Evolutionary conservation across 352 stramenopile species (phyloP), one percentile per base, ranked within the genome.

Genomic region (Peronospora belbahrii): DNA sequence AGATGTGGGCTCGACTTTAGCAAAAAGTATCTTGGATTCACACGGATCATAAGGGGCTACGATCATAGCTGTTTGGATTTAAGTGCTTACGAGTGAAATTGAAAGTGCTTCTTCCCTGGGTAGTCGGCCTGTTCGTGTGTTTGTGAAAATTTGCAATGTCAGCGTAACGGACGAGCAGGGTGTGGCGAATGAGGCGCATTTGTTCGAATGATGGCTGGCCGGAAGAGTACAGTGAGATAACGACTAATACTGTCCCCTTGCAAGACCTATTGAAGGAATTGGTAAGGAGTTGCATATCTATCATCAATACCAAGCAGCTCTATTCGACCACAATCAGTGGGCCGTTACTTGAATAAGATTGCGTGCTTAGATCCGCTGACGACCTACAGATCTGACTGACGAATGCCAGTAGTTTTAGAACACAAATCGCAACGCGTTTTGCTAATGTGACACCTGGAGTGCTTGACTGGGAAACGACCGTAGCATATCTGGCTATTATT

Each of bases 171-270:
- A n/a, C 24, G 14, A 39, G 33, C 7, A 23, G 24, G 24, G 37
- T 14, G 14, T 28, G n/a, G 4, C 18, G 19, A 25, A 13, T 28
- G 28, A 31, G 27, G 35, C 3, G 34, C 40, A 48, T 33, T 59
- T 59, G 43, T 59, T 64, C 49, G 49, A 55, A 54, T 52, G 45
- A 52, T 52, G 25, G 22, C 32, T 37, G 48, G 25, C 17, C 22
- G 15, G 40, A 30, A 47, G 37, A 38, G 45, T 47, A 44, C 44
- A 17, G 44, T 59, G 37, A n/a, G 13, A 41, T 56, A 64, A 58
- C 54, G 56, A 19, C 19, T 42, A 20, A 13, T 35, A 45, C 40
- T 53, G 42, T 64, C 48, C 46, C 46, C 7, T 42, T 35, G 27
- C 28, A 15, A 36, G 22, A 15, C 42, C 24, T 33, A 37, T 30